phyloP scores from a whole-genome alignment of 768 basidiomycete genomes.

The Rhizopogon sp. region DNA sequence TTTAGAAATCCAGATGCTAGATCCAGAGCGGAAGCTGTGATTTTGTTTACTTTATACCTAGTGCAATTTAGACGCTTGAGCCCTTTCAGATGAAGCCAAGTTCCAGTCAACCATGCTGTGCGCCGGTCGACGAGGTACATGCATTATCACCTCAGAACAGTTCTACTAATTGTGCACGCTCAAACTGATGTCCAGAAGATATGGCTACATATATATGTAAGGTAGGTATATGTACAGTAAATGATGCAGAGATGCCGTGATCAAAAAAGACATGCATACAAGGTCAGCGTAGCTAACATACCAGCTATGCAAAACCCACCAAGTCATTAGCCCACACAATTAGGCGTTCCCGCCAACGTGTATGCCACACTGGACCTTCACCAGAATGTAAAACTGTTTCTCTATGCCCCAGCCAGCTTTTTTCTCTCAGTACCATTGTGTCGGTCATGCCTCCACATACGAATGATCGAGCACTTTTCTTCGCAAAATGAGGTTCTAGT shows the following conservation, averaged over 20 bases:
- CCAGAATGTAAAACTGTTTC: slow-evolving; percentile 77
- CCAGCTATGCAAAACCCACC: slow-evolving; percentile 38
- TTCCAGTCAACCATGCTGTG: no score
- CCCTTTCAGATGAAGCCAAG: background rate
- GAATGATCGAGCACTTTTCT: slow-evolving; percentile 69
- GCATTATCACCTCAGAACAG: no score
- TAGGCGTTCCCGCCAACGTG: slow-evolving; percentile 77
- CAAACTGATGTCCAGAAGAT: background rate
- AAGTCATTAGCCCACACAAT: slow-evolving; percentile 97
- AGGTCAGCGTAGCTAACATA: background rate
- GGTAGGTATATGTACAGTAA: slow-evolving; percentile 1
- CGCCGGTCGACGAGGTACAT: no score
- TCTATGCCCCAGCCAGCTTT: slow-evolving; percentile 95
- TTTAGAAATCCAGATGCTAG: slow-evolving; percentile 11
- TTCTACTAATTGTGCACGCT: no score
- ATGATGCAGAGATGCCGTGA: background rate
- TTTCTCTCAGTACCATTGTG: slow-evolving; percentile 81
- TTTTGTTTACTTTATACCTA: background rate
- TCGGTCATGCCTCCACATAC: slow-evolving; percentile 93
- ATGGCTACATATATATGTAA: background rate
- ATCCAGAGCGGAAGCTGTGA: background rate
- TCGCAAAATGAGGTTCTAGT: slow-evolving; percentile 87
- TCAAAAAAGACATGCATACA: background rate
- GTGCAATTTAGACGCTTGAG: no score
- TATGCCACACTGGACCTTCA: slow-evolving; percentile 94